These are phyloP conservation scores for Pseudogymnoascus sp. DNA, from an alignment of 2,329 filamentous ascomycete genomes.

Conservation along the genomic window DNA sequence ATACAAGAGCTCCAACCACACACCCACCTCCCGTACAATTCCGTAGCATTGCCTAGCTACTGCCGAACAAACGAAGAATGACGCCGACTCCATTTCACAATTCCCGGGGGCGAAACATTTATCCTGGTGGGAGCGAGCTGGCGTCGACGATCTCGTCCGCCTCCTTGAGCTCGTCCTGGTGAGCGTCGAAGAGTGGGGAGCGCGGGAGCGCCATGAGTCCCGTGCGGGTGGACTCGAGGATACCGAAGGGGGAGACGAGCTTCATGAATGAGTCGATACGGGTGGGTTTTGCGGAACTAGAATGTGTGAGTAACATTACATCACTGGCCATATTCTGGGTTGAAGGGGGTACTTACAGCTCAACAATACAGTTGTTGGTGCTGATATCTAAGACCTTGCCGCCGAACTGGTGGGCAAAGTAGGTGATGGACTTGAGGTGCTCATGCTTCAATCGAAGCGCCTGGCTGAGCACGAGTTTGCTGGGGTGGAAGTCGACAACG, in stretches of 20 bases:
- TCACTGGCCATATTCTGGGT: not conserved
- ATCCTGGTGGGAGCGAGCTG: constrained; percentile 88
- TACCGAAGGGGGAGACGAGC: constrained; percentile 86
- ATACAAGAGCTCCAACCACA: constrained; percentile 3
- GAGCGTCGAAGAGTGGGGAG: constrained; percentile 71
- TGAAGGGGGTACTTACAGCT: constrained; percentile 59
- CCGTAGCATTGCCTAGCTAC: constrained; percentile 2
- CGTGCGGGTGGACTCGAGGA: constrained; percentile 89
- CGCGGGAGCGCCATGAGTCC: constrained; percentile 95
- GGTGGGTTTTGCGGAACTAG: constrained; percentile 78
- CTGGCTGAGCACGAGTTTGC: constrained; percentile 75
- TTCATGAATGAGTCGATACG: constrained; percentile 98
- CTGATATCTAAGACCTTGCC: constrained; percentile 97
- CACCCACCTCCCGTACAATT: constrained; percentile 3
- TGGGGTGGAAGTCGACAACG: constrained; percentile 72
- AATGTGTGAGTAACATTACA: constrained; percentile 20
- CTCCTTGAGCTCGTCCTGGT: constrained; percentile 70
- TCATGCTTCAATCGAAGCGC: constrained; percentile 95
- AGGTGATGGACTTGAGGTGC: constrained; percentile 92
- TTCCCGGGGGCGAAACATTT: constrained; percentile 24
- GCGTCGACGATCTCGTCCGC: constrained; percentile 91
- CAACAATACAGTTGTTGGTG: constrained; percentile 97
- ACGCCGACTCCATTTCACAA: constrained; percentile 10
- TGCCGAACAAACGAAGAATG: constrained; percentile 8
- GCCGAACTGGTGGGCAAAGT: constrained; percentile 93